Base-by-base conservation (phyloP, 208 protist genomes). In the Histomonas meleagridis region DNA sequence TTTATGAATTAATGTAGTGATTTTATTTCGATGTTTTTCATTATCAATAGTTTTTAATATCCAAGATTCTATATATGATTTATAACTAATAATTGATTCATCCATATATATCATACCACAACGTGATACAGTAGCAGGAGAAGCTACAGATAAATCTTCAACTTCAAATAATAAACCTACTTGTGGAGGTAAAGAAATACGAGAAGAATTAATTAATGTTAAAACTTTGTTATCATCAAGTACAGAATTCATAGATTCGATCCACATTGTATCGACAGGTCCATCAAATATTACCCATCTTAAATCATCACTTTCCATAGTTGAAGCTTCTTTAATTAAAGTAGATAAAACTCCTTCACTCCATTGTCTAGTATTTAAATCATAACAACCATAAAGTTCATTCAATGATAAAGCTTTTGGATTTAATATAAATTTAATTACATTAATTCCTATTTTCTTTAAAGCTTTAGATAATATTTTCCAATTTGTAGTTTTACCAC, bases 191-290 rank as follows among this genome's bases (percentile, higher is more conserved):
- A 99, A 94, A 60, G 96, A 95, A 93, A 99, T 99, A 92, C 98
- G 96, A 94, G 98, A 97, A 40, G 97, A 96, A 60, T 97, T 98
- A 95, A 98, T 98, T 28, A 99, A 95, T 32, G 98, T 99, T 12
- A 99, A 95, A 94, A 99, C 96, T 95, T 98, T 99, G 95, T 98
- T 98, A 94, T 99, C 97, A 95, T 99, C 98, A 26, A 99, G 94
- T n/a, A 99, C 97, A 28, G 97, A 98, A 94, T 99, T 99, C 97
- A 99, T 98, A 12, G 95, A 97, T 95, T 99, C 98, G 92, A 99
- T 98, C 98, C 98, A 99, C 32, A 99, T 94, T 72, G 98, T 98
- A 94, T 99, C 97, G 26, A 99, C 97, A 38, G 98, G 98, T 53
- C 98, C 97, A 93, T 99, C 98, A 70, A 99, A 97, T 32, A 99